Evolutionary conservation across 1,284 basidiomycete genomes (phyloP).

Genomic region (Leccinum insigne): DNA sequence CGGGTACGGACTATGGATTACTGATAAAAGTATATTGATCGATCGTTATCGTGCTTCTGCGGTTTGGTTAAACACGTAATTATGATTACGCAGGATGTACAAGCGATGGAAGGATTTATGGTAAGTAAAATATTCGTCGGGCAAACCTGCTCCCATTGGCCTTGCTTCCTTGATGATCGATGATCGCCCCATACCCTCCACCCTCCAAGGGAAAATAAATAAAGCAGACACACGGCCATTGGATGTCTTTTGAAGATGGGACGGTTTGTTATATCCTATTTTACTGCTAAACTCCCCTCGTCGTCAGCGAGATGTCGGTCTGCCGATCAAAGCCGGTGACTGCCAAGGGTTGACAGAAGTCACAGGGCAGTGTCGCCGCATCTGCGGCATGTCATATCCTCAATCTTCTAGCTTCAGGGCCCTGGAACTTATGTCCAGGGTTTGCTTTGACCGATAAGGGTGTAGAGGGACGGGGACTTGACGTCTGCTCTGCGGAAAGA

Average conservation of each 20-base stretch:
- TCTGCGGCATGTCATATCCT: slow-evolving; percentile 43
- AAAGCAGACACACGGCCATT: slow-evolving; percentile 28
- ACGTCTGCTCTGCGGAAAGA: slow-evolving; percentile 20
- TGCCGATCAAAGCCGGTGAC: slow-evolving; percentile 43
- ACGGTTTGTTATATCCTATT: not conserved
- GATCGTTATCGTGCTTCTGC: slow-evolving; percentile 10
- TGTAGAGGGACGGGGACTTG: slow-evolving; percentile 47
- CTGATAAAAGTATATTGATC: slow-evolving; percentile 11
- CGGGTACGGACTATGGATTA: slow-evolving; percentile 2
- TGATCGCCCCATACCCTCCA: not conserved
- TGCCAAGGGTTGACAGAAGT: slow-evolving; percentile 39
- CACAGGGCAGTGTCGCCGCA: slow-evolving; percentile 32
- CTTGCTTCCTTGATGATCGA: not conserved
- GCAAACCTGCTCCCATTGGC: slow-evolving; percentile 2
- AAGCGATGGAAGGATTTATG: not conserved
- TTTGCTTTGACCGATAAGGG: slow-evolving; percentile 43
- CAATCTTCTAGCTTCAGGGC: slow-evolving; percentile 17
- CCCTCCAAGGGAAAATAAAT: not conserved
- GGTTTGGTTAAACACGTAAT: not conserved
- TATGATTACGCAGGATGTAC: not conserved
- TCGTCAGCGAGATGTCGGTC: slow-evolving; percentile 47
- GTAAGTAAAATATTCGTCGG: slow-evolving; percentile 1
- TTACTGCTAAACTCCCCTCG: slow-evolving; percentile 38
- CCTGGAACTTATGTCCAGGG: slow-evolving; percentile 40
- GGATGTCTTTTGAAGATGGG: slow-evolving; percentile 42